A percentile compares a stretch with the other conserved stretches of the same genome.
Evolutionary conservation across 768 basidiomycete genomes (phyloP).

Genomic region (Tricholoma hemisulphureum): DNA sequence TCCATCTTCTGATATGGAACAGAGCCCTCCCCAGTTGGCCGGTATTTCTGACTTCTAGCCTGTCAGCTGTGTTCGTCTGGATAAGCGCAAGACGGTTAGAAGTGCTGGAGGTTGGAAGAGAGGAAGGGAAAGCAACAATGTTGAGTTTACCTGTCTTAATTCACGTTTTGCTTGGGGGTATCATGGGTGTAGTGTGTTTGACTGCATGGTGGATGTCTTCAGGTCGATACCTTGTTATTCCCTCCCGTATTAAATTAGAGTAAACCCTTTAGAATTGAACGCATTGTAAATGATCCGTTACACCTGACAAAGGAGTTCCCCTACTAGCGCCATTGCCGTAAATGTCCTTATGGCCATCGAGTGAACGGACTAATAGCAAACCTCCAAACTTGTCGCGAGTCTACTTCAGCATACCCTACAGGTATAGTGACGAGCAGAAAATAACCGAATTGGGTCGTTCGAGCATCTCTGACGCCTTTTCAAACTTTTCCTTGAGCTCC

Average conservation of each 20-base stretch:
- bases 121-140: conserved; percentile 24
- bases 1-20: conserved; percentile 21
- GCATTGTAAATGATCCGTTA: no score
- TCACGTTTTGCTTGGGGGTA: conserved; percentile 35
- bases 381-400: neutral
- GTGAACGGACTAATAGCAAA: no score
- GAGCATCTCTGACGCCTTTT: conserved; percentile 87
- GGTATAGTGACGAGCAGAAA: conserved; percentile 83
- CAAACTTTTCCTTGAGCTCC: conserved; percentile 93
- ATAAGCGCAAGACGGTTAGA: conserved; percentile 23
- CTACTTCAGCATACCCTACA: conserved; percentile 36
- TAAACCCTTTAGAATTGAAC: conserved; percentile 3
- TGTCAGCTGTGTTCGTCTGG: conserved; percentile 29
- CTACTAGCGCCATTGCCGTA: no score
- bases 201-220: conserved; percentile 22
- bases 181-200: conserved; percentile 15
- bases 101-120: conserved; percentile 18
- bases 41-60: conserved; percentile 17
- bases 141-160: conserved; percentile 24
- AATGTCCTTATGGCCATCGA: no score
- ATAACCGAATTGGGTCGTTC: conserved; percentile 93
- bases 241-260: conserved; percentile 13
- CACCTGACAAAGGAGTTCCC: no score
- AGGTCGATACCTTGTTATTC: conserved; percentile 16
- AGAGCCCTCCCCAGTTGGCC: conserved; percentile 24